These are phyloP conservation scores for Fusarium sp. DNA, from an alignment of 2,329 filamentous ascomycete species.

Conservation along the genomic window DNA sequence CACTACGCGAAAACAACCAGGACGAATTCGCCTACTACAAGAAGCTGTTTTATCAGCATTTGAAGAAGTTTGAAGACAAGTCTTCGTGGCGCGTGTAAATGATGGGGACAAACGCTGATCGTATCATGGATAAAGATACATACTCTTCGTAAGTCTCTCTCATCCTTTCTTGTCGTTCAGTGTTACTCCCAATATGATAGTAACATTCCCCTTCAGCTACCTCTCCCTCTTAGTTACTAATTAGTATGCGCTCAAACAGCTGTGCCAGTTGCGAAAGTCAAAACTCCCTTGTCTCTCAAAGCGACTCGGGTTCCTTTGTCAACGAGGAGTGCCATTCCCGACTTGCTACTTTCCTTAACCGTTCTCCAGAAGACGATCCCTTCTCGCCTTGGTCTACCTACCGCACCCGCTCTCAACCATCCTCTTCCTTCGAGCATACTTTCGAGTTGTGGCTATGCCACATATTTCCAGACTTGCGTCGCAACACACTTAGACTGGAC, in stretches of 20 bases:
- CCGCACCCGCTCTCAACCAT: neutral
- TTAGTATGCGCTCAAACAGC: neutral
- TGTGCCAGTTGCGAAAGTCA: neutral
- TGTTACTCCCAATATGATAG: neutral
- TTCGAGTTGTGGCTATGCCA: neutral
- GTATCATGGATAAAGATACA: neutral
- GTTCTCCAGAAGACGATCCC: neutral
- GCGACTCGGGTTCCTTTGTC: neutral
- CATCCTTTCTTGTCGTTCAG: neutral
- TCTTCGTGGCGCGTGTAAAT: neutral
- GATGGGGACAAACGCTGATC: neutral
- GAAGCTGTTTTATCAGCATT: neutral
- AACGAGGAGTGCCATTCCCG: neutral
- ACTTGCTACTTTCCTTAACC: neutral
- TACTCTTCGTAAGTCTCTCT: neutral
- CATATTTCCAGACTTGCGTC: neutral
- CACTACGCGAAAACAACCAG: neutral
- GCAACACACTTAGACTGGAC: too few species aligned
- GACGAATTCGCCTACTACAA: neutral
- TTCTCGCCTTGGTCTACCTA: neutral
- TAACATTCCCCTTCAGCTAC: neutral
- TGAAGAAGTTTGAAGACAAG: neutral
- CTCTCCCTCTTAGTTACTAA: neutral
- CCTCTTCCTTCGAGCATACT: neutral
- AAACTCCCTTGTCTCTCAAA: neutral